A percentile compares a stretch with the other conserved stretches of the same genome.
phyloP scores from a whole-genome alignment of 2,329 filamentous ascomycete species.

The Annulohypoxylon truncatum region DNA sequence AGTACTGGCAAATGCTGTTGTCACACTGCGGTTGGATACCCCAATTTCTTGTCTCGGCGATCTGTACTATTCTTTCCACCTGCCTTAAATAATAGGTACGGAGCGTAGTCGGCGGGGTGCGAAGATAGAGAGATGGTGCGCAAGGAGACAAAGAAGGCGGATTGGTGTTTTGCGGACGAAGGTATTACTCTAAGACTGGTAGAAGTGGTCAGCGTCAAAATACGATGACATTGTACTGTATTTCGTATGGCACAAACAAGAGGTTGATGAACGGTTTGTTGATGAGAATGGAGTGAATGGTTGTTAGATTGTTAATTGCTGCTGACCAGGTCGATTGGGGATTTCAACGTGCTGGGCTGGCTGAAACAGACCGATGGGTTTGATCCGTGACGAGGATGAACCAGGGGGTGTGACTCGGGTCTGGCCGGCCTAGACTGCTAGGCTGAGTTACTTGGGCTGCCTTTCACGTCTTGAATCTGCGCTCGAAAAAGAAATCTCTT shows the following conservation, averaged over 20 bases:
- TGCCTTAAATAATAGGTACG: constrained; percentile 16
- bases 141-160: constrained; percentile 25
- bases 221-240: constrained; percentile 19
- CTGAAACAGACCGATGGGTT: constrained; percentile 54
- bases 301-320: constrained; percentile 25
- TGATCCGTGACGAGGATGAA: constrained; percentile 50
- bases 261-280: constrained; percentile 14
- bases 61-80: constrained; percentile 8
- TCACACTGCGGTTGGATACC: constrained; percentile 11
- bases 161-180: constrained; percentile 14
- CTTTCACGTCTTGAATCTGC: constrained; percentile 22
- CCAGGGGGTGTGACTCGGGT: constrained; percentile 42
- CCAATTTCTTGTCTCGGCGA: constrained; percentile 24
- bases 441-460: constrained; percentile 24
- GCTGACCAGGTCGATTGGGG: constrained; percentile 31
- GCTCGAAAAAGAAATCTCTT: constrained; percentile 19
- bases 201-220: constrained; percentile 14
- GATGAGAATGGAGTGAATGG: constrained; percentile 10
- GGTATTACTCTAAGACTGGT: constrained; percentile 10
- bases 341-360: constrained; percentile 44
- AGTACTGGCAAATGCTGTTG: constrained; percentile 20
- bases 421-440: constrained; percentile 29
- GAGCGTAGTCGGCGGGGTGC: constrained; percentile 17
- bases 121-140: constrained; percentile 3
- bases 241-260: constrained; percentile 3